Percentiles rank a stretch among this genome's conserved stretches.
Conservation (phyloP, 108 stramenopile genomes). For the Phaeodactylum tricornutum region DNA sequence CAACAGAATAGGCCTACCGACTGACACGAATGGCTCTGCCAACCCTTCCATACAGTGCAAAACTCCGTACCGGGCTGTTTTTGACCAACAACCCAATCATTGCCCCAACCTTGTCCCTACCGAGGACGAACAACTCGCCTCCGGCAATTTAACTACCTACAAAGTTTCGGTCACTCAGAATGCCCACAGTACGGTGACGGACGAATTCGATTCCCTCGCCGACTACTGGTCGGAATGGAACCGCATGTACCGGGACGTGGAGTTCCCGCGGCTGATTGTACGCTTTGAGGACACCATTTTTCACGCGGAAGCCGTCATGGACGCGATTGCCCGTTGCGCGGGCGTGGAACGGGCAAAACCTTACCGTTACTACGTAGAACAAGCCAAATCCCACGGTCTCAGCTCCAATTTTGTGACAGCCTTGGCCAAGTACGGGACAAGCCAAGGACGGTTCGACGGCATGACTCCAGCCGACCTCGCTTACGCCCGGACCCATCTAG, state of each 20-base stretch:
- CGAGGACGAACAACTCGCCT: not conserved
- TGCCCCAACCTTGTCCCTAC: constrained; percentile 49
- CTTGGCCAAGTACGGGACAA: constrained; percentile 39
- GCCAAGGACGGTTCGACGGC: constrained; percentile 2
- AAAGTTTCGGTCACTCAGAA: constrained; percentile 18
- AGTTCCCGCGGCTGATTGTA: constrained; percentile 51
- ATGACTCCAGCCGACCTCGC: constrained; percentile 38
- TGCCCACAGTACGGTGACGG: constrained; percentile 13
- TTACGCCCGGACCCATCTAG: constrained; percentile 28
- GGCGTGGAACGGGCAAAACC: constrained; percentile 28
- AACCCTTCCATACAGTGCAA: not conserved
- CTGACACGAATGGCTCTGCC: constrained; percentile 44
- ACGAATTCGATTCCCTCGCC: constrained; percentile 31
- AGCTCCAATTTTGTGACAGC: constrained; percentile 39
- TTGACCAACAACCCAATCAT: no score
- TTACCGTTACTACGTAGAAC: not conserved
- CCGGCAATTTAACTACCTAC: no score
- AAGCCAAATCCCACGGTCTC: not conserved
- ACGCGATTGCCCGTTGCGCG: constrained; percentile 48
- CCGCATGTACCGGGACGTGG: constrained; percentile 30
- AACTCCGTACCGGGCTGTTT: no score
- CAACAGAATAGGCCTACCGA: no score
- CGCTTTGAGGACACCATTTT: constrained; percentile 73
- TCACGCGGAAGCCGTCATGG: constrained; percentile 42
- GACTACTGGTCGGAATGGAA: constrained; percentile 66